Conservation (phyloP, 1,284 basidiomycete genomes). For the Sporisorium graminicola region DNA sequence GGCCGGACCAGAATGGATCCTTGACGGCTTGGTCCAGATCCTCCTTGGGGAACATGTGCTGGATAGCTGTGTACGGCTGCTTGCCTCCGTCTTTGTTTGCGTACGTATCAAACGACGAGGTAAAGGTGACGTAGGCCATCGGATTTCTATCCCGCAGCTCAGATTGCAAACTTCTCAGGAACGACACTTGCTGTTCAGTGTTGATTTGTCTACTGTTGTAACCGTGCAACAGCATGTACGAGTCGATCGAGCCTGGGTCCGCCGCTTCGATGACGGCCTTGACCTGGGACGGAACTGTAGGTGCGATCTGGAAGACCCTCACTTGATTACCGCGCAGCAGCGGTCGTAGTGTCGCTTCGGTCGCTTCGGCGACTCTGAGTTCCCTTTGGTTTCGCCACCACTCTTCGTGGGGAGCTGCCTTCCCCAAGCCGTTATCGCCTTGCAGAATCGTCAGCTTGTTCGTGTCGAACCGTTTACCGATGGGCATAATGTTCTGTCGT, state of each 20-base stretch:
- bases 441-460: slow-evolving; percentile 17
- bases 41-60: slow-evolving; percentile 13
- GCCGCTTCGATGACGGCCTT: slow-evolving; percentile 16
- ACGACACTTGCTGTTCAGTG: slow-evolving; percentile 7
- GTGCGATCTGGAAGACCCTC: slow-evolving; percentile 37
- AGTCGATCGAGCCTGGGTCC: slow-evolving; percentile 15
- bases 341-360: no score
- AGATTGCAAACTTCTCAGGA: slow-evolving; percentile 13
- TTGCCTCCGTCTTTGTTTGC: slow-evolving; percentile 27
- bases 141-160: slow-evolving; percentile 7
- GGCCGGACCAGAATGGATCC: slow-evolving; percentile 33
- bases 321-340: slow-evolving; percentile 22
- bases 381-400: slow-evolving; percentile 33
- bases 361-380: no score
- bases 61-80: slow-evolving; percentile 12
- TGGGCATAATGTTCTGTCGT: slow-evolving; percentile 10
- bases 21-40: slow-evolving; percentile 31
- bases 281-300: slow-evolving; percentile 7
- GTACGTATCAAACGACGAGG: slow-evolving; percentile 30
- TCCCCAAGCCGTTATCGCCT: neutral
- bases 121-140: slow-evolving; percentile 21
- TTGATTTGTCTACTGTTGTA: slow-evolving; percentile 34
- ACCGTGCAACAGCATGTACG: slow-evolving; percentile 40
- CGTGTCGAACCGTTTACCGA: neutral
- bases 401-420: slow-evolving; percentile 10